These are phyloP conservation scores for Lodderomyces pseudojiufengensis DNA, from an alignment of 1,139 yeast species.

Conservation along the genomic window DNA sequence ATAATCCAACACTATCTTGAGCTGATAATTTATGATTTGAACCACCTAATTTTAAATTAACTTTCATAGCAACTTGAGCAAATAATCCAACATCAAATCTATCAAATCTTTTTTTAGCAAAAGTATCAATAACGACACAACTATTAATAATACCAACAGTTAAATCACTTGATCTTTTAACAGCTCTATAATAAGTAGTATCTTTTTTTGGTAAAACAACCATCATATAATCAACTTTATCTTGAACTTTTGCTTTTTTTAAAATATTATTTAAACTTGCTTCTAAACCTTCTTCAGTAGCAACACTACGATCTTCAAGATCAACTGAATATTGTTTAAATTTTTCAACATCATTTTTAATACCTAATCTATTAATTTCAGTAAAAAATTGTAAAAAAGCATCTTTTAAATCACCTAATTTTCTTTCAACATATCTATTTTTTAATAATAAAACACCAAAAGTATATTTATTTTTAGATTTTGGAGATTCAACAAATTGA, in stretches of 20 bases:
- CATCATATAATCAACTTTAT: conserved; percentile 12
- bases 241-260: conserved; percentile 9
- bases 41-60: conserved; percentile 14
- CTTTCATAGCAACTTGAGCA: conserved; percentile 15
- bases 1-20: conserved; percentile 8
- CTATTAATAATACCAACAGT: conserved; percentile 13
- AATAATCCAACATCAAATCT: conserved; percentile 11
- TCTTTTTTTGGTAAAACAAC: conserved; percentile 12
- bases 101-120: conserved; percentile 9
- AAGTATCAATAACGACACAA: conserved; percentile 11
- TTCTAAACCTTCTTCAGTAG: conserved; percentile 9
- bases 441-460: conserved; percentile 12
- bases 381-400: conserved; percentile 10
- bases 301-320: conserved; percentile 7
- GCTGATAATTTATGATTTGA: conserved; percentile 13
- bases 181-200: conserved; percentile 11
- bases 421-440: conserved; percentile 6
- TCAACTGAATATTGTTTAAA: conserved; percentile 10
- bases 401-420: conserved; percentile 8
- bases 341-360: conserved; percentile 6
- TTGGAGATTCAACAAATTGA: conserved; percentile 10
- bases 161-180: conserved; percentile 13
- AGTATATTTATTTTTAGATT: conserved; percentile 5
- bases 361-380: conserved; percentile 12
- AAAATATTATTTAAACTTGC: conserved; percentile 3